Conservation (phyloP, 2,329 filamentous ascomycete genomes). For the Colletotrichum sp. region DNA sequence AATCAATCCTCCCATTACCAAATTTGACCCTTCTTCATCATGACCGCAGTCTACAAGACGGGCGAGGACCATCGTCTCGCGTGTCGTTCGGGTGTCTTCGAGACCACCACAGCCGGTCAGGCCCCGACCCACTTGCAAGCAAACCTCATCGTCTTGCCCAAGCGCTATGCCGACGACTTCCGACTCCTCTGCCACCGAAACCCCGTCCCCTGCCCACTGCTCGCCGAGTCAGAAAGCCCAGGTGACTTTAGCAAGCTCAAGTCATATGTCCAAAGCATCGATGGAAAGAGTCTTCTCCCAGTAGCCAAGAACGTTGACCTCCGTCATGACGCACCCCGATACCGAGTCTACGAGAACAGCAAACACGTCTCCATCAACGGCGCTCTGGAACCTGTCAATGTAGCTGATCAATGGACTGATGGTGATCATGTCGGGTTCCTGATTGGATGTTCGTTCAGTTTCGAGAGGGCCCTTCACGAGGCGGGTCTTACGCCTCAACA, state of each 20-base stretch:
- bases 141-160: constrained; percentile 66
- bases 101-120: constrained; percentile 56
- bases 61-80: constrained; percentile 47
- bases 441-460: constrained; percentile 69
- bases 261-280: constrained; percentile 29
- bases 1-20: neutral
- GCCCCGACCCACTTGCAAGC: constrained; percentile 64
- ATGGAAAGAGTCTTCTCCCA: constrained; percentile 27
- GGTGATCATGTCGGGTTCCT: constrained; percentile 65
- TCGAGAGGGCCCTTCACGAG: constrained; percentile 59
- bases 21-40: rapidly evolving
- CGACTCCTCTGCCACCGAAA: constrained; percentile 64
- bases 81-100: constrained; percentile 44
- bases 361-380: constrained; percentile 33
- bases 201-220: constrained; percentile 65
- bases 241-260: constrained; percentile 48
- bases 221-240: constrained; percentile 53
- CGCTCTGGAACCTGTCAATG: constrained; percentile 36
- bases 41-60: constrained; percentile 25
- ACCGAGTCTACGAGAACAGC: constrained; percentile 61
- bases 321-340: constrained; percentile 61
- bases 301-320: constrained; percentile 54
- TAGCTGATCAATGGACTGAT: constrained; percentile 57
- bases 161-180: constrained; percentile 62
- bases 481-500: constrained; percentile 60